Conservation (phyloP, 257 asterid genomes). For the Thymus mandschuricus region DNA sequence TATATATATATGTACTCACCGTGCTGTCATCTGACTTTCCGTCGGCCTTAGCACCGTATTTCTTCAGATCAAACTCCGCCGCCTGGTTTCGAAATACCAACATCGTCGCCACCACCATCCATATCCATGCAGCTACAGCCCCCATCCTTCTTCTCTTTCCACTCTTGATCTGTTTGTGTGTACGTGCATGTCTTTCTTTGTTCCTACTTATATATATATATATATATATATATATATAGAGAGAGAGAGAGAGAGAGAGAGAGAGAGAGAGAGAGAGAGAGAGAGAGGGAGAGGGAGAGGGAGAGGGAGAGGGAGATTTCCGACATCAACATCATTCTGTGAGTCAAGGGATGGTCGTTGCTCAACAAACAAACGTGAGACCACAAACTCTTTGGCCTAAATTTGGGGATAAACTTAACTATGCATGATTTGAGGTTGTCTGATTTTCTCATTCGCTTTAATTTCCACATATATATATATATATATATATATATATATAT, state of each 20-base stretch:
- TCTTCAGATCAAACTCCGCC: not conserved
- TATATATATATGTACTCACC: too few species aligned
- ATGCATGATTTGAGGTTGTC: not conserved
- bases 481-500: too few species aligned
- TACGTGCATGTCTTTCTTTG: too few species aligned
- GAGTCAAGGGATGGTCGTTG: too few species aligned
- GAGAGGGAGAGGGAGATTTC: too few species aligned
- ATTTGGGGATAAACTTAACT: not conserved
- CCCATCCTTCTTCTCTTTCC: not conserved
- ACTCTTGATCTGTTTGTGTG: not conserved
- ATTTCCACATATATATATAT: not conserved
- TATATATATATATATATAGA: too few species aligned
- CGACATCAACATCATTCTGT: too few species aligned
- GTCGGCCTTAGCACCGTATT: slow-evolving; percentile 10
- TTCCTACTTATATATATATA: too few species aligned
- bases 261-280: too few species aligned
- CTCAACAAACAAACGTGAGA: too few species aligned
- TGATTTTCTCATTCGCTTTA: not conserved
- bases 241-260: too few species aligned
- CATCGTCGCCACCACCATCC: not conserved
- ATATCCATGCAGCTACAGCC: not conserved
- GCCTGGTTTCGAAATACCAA: not conserved
- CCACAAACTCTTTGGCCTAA: not conserved
- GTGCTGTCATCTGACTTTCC: not conserved
- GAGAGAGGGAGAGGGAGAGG: too few species aligned